Base-by-base conservation (phyloP, 495 filamentous ascomycete species). In the Neurospora pannonica region DNA sequence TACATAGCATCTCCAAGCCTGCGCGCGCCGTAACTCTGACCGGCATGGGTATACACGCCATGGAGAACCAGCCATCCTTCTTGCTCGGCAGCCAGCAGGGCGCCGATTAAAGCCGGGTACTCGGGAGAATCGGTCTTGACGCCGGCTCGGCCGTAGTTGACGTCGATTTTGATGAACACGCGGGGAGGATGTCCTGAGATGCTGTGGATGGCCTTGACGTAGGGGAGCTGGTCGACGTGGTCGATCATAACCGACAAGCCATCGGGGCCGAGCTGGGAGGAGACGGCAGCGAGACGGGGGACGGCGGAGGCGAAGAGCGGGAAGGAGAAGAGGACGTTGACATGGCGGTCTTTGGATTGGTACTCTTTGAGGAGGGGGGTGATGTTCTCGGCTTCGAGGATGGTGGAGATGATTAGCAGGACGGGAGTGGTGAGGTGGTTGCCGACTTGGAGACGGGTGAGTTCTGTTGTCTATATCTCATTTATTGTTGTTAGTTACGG, bases 11-110 rank as follows among this genome's bases (percentile, higher is more conserved):
- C 78, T 78, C 80, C 82, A 69, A 88, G 85, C 7, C 80, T 78
- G 10, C 87, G 82, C 0, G 84, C 83, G 34, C 81, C 86, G 80
- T 97, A 97, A 38, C 89, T 92, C 72, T 93, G 88, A 5, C 93
- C 93, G 5, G 90, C 91, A 79, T 97, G 94, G n/a, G 87, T 88
- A 81, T 97, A 97, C 21, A 95, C 78, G 1, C 93, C 94, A 19
- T 87, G 80, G 4, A 96, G 81, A 0, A 78, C 75, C 10, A 83
- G 81, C n/a, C 71, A 42, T 0, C 87, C 86, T 0, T 70, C 62
- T 0, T 79, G 75, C 2, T 86, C 84, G 4, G 84, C 82, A 19
- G 71, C 75, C 0, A 91, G 79, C 2, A 88, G 79, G 38, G 83
- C 85, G 43, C 84, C 79, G 40, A 94, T 75, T 0, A 94, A 79